Evolutionary conservation across 2,329 filamentous ascomycete genomes (phyloP).

Genomic region (Colletotrichum sp.): DNA sequence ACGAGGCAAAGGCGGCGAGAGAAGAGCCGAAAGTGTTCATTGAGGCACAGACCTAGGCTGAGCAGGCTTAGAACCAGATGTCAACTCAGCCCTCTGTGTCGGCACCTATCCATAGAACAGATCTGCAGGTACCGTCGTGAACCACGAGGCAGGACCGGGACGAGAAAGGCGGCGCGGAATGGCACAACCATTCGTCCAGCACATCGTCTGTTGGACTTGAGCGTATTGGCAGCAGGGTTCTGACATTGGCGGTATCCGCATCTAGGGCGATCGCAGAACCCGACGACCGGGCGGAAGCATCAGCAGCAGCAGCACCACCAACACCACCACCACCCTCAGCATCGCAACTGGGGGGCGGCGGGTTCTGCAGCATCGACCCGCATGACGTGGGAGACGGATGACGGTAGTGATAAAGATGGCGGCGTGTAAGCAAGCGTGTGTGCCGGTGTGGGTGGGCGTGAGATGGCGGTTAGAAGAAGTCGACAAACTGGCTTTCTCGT

Average conservation of each 20-base stretch:
- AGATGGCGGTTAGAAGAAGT: neutral
- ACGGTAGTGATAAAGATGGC: neutral
- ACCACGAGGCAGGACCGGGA: conserved; percentile 6
- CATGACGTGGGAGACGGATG: neutral
- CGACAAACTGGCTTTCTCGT: neutral
- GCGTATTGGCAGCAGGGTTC: neutral
- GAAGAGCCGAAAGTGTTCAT: neutral
- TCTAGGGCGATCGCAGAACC: neutral
- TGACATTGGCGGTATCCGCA: neutral
- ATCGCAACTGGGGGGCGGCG: neutral
- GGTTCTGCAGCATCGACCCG: neutral
- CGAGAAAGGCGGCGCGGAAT: neutral
- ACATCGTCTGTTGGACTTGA: neutral
- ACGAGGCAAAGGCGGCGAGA: neutral
- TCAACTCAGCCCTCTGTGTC: conserved; percentile 4
- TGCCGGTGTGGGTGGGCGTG: conserved; percentile 6
- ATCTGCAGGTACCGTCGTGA: conserved; percentile 19
- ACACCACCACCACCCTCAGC: neutral
- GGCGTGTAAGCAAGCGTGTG: neutral
- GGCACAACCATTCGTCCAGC: neutral
- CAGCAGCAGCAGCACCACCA: neutral
- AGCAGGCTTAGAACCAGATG: neutral
- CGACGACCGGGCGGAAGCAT: neutral
- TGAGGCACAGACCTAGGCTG: conserved; percentile 7
- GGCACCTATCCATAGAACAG: neutral